These are phyloP conservation scores for Staphylotrichum longicolle DNA, from an alignment of 495 filamentous ascomycete species.

Conservation along the genomic window DNA sequence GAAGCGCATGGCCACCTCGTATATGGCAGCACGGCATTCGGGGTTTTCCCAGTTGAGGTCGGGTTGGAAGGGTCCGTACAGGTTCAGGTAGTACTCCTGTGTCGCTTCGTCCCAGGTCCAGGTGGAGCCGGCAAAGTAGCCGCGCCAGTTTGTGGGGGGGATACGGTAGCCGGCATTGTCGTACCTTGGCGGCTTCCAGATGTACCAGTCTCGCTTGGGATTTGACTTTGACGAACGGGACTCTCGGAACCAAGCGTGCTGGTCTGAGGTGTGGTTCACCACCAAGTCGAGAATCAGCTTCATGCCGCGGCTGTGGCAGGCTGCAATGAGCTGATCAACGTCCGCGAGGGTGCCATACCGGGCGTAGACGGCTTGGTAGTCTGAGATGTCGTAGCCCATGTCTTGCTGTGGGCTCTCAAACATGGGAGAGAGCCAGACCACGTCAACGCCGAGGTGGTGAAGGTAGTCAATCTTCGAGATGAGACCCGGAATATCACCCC, in stretches of 20 bases:
- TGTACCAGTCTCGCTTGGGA: slow-evolving; percentile 63
- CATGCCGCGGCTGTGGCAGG: slow-evolving; percentile 57
- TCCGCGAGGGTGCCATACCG: slow-evolving; percentile 64
- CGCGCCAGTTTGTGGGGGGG: slow-evolving; percentile 67
- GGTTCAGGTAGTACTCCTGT: slow-evolving; percentile 64
- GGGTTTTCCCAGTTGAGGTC: slow-evolving; percentile 71
- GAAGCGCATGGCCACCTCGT: slow-evolving; percentile 58
- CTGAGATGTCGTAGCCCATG: slow-evolving; percentile 67
- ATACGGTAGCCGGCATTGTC: slow-evolving; percentile 53
- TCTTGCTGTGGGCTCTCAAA: slow-evolving; percentile 65
- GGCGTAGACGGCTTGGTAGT: slow-evolving; percentile 62
- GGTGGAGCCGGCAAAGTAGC: slow-evolving; percentile 49
- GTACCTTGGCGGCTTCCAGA: slow-evolving; percentile 59
- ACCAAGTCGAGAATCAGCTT: slow-evolving; percentile 69
- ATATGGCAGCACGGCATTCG: slow-evolving; percentile 57
- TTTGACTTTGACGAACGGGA: slow-evolving; percentile 56
- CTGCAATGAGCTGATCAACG: slow-evolving; percentile 61
- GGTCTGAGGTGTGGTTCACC: slow-evolving; percentile 68
- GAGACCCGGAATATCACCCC: slow-evolving; percentile 67
- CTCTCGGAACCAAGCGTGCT: slow-evolving; percentile 68
- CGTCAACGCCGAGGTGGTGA: slow-evolving; percentile 59
- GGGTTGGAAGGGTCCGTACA: slow-evolving; percentile 60
- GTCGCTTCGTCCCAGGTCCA: slow-evolving; percentile 62
- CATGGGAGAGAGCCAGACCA: slow-evolving; percentile 67
- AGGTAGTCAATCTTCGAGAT: slow-evolving; percentile 66